These are phyloP conservation scores for Candida morakotiae DNA, from an alignment of 805 yeast genomes.

Conservation along the genomic window DNA sequence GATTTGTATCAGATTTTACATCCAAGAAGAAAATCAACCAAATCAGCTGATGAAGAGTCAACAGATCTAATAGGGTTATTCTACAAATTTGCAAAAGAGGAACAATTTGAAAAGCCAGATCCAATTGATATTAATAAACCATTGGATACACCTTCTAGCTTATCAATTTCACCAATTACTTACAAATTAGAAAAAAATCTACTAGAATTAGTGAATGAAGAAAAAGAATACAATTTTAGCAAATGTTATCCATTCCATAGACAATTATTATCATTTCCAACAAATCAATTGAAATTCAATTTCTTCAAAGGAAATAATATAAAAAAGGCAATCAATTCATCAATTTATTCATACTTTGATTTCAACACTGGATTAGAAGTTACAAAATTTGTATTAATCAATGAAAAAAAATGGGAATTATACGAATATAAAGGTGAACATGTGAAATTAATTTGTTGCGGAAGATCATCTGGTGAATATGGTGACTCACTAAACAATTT, in stretches of 20 bases:
- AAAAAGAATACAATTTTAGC: conserved; percentile 63
- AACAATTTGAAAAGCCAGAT: conserved; percentile 9
- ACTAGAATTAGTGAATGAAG: conserved; percentile 23
- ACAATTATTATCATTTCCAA: conserved; percentile 49
- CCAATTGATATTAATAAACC: conserved; percentile 10
- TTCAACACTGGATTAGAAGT: conserved; percentile 49
- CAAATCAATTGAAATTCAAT: conserved; percentile 45
- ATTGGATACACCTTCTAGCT: background rate
- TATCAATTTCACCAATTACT: conserved; percentile 14
- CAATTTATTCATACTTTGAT: conserved; percentile 28
- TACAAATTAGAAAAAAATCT: conserved; percentile 14
- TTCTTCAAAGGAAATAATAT: conserved; percentile 19
- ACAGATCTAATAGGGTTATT: conserved; percentile 33
- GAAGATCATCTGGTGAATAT: conserved; percentile 64
- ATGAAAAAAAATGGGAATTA: conserved; percentile 72
- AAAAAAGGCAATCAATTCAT: conserved; percentile 23
- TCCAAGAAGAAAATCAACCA: conserved; percentile 10
- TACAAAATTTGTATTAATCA: conserved; percentile 59
- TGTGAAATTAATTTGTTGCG: conserved; percentile 64
- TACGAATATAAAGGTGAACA: conserved; percentile 38
- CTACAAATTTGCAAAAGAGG: conserved; percentile 39
- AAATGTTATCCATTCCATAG: conserved; percentile 83
- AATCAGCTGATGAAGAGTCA: conserved; percentile 12
- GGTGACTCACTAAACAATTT: conserved; percentile 48
- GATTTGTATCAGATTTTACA: conserved; percentile 25